These are phyloP conservation scores for Triticum dicoccoides DNA, from an alignment of 176 grass and related monocot species.

Conservation along the genomic window DNA sequence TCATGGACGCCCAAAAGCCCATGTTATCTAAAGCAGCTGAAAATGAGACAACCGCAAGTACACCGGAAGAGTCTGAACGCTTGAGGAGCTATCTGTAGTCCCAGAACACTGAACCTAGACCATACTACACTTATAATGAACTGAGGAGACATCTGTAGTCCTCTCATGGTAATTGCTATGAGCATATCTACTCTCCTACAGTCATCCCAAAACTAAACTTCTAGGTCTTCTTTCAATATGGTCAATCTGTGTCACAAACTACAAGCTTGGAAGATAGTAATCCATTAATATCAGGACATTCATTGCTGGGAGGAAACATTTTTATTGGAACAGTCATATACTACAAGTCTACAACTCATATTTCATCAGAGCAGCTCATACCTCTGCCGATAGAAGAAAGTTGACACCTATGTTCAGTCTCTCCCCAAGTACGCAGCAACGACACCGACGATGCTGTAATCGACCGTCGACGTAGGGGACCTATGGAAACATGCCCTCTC, in stretches of 20 bases:
- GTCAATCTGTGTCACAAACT: slow-evolving; percentile 67
- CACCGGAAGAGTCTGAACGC: background rate
- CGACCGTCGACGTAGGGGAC: no score
- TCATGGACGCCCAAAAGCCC: background rate
- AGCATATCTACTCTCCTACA: slow-evolving; percentile 66
- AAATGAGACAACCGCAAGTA: slow-evolving; percentile 17
- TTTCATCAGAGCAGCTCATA: background rate
- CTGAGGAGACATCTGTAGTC: slow-evolving; percentile 15
- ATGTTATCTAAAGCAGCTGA: slow-evolving; percentile 35
- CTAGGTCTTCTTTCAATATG: slow-evolving; percentile 73
- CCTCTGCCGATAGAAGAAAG: slow-evolving; percentile 94
- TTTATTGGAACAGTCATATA: background rate
- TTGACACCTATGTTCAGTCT: slow-evolving; percentile 95
- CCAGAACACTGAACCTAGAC: background rate
- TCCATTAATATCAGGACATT: background rate
- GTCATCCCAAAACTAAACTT: slow-evolving; percentile 98
- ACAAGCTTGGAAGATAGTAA: slow-evolving; percentile 8
- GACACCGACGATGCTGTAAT: slow-evolving; percentile 57
- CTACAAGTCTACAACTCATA: background rate
- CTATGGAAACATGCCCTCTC: no score
- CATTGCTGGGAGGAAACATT: background rate
- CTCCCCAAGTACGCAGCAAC: slow-evolving; percentile 78
- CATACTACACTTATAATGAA: background rate
- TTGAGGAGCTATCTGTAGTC: background rate
- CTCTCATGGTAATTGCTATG: slow-evolving; percentile 3